Evolutionary conservation across 1,284 basidiomycete species (phyloP).

Genomic region (Exobasidium rhododendri): DNA sequence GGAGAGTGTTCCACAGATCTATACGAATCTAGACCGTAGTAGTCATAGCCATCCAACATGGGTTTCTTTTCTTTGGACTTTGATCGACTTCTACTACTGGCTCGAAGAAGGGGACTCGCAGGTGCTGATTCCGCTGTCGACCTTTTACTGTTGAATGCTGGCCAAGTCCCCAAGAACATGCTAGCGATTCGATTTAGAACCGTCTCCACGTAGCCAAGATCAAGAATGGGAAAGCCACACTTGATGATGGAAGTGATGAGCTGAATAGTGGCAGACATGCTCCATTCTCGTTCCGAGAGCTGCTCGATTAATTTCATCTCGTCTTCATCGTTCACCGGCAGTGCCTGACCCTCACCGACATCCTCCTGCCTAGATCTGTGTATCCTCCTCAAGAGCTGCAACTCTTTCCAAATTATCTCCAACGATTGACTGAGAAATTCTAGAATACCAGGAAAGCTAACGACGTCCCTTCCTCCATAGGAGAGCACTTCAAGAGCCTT

Average conservation of each 20-base stretch:
- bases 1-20: constrained; percentile 29
- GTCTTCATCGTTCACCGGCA: constrained; percentile 15
- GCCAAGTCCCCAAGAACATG: constrained; percentile 20
- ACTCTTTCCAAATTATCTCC: constrained; percentile 33
- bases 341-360: constrained; percentile 3
- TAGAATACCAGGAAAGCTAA: constrained; percentile 41
- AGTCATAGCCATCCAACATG: constrained; percentile 45
- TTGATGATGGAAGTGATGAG: constrained; percentile 46
- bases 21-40: constrained; percentile 46
- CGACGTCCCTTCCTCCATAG: constrained; percentile 45
- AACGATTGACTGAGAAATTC: constrained; percentile 37
- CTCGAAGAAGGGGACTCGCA: background rate
- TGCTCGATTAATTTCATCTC: constrained; percentile 8
- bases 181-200: constrained; percentile 31
- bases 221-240: constrained; percentile 44
- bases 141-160: background rate
- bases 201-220: constrained; percentile 34
- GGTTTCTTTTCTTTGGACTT: constrained; percentile 35
- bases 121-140: background rate
- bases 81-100: constrained; percentile 19
- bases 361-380: background rate
- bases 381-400: constrained; percentile 32
- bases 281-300: constrained; percentile 36
- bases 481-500: constrained; percentile 45
- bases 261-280: constrained; percentile 33